These are phyloP conservation scores for Gyrodon lividus DNA, from an alignment of 768 basidiomycete genomes.

Conservation along the genomic window DNA sequence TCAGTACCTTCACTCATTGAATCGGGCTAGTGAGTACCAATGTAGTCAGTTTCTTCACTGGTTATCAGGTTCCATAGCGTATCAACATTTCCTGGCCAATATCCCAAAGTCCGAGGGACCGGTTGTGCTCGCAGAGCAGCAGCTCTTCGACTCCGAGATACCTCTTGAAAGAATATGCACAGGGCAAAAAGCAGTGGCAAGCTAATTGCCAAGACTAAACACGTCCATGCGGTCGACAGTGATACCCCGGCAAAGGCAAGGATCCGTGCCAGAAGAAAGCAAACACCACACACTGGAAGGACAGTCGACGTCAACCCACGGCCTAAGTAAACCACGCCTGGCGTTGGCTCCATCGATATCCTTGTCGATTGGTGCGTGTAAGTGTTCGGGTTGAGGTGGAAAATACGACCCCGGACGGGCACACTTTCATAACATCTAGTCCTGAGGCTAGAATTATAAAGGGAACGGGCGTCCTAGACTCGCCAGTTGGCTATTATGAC, in stretches of 20 bases:
- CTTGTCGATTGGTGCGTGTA: not conserved
- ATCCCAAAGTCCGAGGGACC: constrained; percentile 33
- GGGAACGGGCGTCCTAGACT: too few species aligned
- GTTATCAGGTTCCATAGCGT: constrained; percentile 22
- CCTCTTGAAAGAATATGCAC: constrained; percentile 1
- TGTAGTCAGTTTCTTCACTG: constrained; percentile 31
- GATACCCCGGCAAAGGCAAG: constrained; percentile 11
- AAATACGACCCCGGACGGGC: too few species aligned
- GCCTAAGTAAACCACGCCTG: constrained; percentile 23
- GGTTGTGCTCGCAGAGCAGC: constrained; percentile 24
- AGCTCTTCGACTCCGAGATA: constrained; percentile 18
- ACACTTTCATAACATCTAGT: too few species aligned
- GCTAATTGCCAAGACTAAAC: constrained; percentile 3
- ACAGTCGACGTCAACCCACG: constrained; percentile 13
- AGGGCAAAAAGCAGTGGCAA: constrained; percentile 2
- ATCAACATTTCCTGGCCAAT: constrained; percentile 36
- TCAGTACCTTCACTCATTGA: not conserved
- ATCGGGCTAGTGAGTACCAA: constrained; percentile 25
- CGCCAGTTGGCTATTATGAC: too few species aligned
- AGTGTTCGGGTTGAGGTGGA: too few species aligned
- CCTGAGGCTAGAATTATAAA: too few species aligned
- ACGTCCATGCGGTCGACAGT: constrained; percentile 4
- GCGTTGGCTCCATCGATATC: constrained; percentile 16
- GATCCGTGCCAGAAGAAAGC: constrained; percentile 11
- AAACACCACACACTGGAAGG: constrained; percentile 12